Evolutionary conservation across 106 monocot genomes (phyloP), one percentile per base, ranked within the genome.

Genomic region (Apostasia shenzhenica): DNA sequence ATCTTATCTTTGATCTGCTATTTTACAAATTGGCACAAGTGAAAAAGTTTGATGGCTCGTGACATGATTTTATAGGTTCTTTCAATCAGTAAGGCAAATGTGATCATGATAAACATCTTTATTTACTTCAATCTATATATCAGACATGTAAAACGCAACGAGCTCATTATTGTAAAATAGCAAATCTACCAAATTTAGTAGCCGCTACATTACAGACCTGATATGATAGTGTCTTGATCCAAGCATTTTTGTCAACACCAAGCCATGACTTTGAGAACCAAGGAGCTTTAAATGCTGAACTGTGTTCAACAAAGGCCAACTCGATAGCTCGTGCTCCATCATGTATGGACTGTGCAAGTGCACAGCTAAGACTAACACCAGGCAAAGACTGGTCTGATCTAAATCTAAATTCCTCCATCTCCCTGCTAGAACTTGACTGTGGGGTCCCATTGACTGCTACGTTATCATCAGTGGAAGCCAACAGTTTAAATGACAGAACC

Each of bases 221-320:
- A 80, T 99, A 99, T 55, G 97, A 92, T 39, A 99, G 67, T 8
- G 80, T 80, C 79, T 89, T 93, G 58, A 90, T 53, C 92, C 92
- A 99, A 48, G 81, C 92, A 79, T 84, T 90, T 69, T 80, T 81
- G 67, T 93, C 92, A 37, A 85, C 69, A 48, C 92, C 90, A 64
- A 93, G 87, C 97, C 97, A 99, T 75, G 85, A 59, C 77, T 78
- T 87, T 13, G 89, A 76, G 70, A 99, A 90, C 97, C 97, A 99
- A 71, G 81, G 77, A 57, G 63, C 41, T 78, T 82, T 90, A 13
- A 75, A 76, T 45, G 80, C 84, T 46, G 79, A 90, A 37, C 77
- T 76, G 44, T 90, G 87, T 55, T 99, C 90, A 61, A 57, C 70
- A 70, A 90, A 68, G 10, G 90, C 92, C 61, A 90, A 66, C 71